These are phyloP conservation scores for Pigoraptor vietnamica DNA, from an alignment of 78 protist genomes.

Conservation along the genomic window DNA sequence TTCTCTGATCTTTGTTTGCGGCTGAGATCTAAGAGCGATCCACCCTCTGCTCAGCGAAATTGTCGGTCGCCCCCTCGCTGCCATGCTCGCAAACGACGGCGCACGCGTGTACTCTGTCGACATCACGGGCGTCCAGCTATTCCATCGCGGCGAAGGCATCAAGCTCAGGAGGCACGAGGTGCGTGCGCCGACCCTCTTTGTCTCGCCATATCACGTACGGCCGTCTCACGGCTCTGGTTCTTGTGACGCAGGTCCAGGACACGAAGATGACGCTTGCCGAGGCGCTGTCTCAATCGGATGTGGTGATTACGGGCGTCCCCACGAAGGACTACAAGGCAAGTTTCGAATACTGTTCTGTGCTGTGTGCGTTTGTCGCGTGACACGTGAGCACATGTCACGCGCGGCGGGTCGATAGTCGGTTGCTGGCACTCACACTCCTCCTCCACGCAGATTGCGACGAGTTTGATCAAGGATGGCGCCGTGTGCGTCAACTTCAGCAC, in stretches of 20 bases:
- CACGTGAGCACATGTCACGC: background rate
- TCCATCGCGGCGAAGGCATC: constrained; percentile 36
- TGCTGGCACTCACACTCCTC: background rate
- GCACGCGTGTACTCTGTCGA: constrained; percentile 37
- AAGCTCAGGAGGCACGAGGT: constrained; percentile 37
- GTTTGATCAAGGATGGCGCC: background rate
- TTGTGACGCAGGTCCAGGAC: too few relatives aligned
- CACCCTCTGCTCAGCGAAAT: too few relatives aligned
- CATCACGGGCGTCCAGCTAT: constrained; percentile 23
- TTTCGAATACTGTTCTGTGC: constrained; percentile 23
- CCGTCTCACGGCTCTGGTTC: too few relatives aligned
- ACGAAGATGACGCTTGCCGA: constrained; percentile 18
- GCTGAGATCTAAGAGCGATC: too few relatives aligned
- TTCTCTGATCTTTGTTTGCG: too few relatives aligned
- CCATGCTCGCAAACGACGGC: constrained; percentile 53
- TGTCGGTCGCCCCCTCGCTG: constrained; percentile 58
- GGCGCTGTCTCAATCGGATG: constrained; percentile 37
- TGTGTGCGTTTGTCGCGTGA: constrained; percentile 7
- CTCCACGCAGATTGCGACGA: background rate
- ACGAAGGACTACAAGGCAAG: constrained; percentile 35
- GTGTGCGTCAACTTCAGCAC: constrained; percentile 56
- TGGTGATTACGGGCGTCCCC: constrained; percentile 72
- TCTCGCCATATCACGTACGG: background rate
- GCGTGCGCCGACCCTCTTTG: background rate
- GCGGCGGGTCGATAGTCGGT: background rate